These are phyloP conservation scores for Leishmania mexicana DNA, from an alignment of 208 protist species.

Conservation along the genomic window DNA sequence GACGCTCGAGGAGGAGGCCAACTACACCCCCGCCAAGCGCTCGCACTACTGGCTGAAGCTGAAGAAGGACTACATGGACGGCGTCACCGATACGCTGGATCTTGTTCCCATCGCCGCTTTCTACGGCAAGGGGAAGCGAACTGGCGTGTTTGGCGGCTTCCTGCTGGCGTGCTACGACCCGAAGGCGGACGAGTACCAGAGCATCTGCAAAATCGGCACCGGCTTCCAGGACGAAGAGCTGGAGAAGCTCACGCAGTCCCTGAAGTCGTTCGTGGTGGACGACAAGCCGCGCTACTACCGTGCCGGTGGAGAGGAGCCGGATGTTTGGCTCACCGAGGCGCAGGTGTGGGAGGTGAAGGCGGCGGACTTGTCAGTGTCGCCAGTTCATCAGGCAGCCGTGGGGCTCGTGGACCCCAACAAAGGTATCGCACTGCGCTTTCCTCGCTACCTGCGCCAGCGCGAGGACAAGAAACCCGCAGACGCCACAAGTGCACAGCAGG, in stretches of 20 bases:
- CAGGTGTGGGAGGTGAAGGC: conserved; percentile 99
- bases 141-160: conserved; percentile 97
- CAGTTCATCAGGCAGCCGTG: conserved; percentile 94
- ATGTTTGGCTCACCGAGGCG: conserved; percentile 97
- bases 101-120: conserved; percentile 98
- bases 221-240: conserved; percentile 97
- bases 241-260: conserved; percentile 59
- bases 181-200: conserved; percentile 97
- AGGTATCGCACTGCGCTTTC: conserved; percentile 99
- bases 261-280: conserved; percentile 63
- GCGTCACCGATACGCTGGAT: conserved; percentile 98
- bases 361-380: conserved; percentile 98
- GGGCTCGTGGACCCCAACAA: conserved; percentile 86
- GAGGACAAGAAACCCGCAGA: conserved; percentile 97
- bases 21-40: conserved; percentile 97
- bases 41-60: conserved; percentile 99
- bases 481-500: conserved; percentile 93
- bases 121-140: conserved; percentile 98
- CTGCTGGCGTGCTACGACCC: conserved; percentile 98
- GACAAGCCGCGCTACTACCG: conserved; percentile 87
- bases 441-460: conserved; percentile 97
- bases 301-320: conserved; percentile 63
- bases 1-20: conserved; percentile 92
- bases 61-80: conserved; percentile 99
- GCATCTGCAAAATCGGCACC: conserved; percentile 98